Conservation (phyloP, 176 grass and related monocot species). For the Triticum dicoccoides region DNA sequence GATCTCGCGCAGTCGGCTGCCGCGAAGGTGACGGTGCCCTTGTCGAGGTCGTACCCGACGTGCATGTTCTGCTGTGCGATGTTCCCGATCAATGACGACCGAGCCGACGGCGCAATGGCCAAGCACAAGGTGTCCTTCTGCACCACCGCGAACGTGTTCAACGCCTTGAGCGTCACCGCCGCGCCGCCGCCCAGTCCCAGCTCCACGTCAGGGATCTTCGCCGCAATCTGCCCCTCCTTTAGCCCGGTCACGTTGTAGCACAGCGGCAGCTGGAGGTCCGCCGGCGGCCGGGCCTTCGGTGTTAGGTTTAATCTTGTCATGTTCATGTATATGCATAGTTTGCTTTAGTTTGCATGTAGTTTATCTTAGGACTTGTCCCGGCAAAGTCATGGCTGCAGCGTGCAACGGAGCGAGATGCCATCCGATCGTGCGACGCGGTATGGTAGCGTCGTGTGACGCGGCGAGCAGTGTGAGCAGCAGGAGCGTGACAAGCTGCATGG, state of each 20-base stretch:
- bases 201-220: constrained; percentile 35
- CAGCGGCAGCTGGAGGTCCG: constrained; percentile 15
- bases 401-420: too few relatives aligned
- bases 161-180: constrained; percentile 28
- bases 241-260: constrained; percentile 41
- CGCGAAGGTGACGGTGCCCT: constrained; percentile 40
- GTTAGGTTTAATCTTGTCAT: too few relatives aligned
- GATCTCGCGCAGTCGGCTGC: constrained; percentile 35
- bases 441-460: too few relatives aligned
- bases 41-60: constrained; percentile 56
- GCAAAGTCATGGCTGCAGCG: too few relatives aligned
- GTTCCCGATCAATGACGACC: constrained; percentile 51
- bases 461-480: too few relatives aligned
- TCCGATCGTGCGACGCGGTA: too few relatives aligned
- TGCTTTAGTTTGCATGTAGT: too few relatives aligned
- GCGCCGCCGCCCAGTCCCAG: constrained; percentile 38
- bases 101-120: constrained; percentile 1
- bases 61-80: constrained; percentile 64
- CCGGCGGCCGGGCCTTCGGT: constrained; percentile 8
- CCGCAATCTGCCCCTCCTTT: not conserved
- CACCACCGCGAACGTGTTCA: constrained; percentile 31
- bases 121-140: constrained; percentile 39
- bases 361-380: too few relatives aligned
- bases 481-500: too few relatives aligned
- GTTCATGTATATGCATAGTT: too few relatives aligned